Evolutionary conservation across 192 early-diverging fungal genomes (phyloP).

Genomic region (Podila epicladia): DNA sequence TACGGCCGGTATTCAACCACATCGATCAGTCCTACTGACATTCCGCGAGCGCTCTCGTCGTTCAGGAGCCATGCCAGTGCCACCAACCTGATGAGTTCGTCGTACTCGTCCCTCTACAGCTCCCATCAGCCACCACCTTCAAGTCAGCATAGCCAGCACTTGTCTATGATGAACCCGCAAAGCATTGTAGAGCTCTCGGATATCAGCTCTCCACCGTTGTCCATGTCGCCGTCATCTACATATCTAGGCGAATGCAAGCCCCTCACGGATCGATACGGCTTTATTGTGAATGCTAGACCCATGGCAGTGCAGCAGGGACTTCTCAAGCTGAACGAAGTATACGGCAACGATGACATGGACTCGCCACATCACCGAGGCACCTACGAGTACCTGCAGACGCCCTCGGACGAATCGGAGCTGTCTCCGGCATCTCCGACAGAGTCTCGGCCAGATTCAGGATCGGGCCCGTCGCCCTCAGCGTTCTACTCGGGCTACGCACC

Average conservation of each 20-base stretch:
- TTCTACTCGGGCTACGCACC: neutral
- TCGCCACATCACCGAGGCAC: constrained; percentile 4
- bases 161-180: neutral
- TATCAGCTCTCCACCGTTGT: constrained; percentile 18
- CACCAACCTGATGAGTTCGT: constrained; percentile 24
- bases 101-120: constrained; percentile 19
- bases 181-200: constrained; percentile 44
- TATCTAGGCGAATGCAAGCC: constrained; percentile 30
- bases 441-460: neutral
- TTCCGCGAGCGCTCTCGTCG: constrained; percentile 23
- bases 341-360: constrained; percentile 29
- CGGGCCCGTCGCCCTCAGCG: neutral
- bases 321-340: constrained; percentile 30
- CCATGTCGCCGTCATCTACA: constrained; percentile 31
- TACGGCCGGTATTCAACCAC: constrained; percentile 14
- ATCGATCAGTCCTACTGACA: constrained; percentile 16
- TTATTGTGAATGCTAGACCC: constrained; percentile 38
- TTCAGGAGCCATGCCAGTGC: constrained; percentile 20
- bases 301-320: constrained; percentile 48
- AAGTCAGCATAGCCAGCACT: neutral
- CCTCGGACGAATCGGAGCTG: constrained; percentile 11
- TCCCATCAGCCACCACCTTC: constrained; percentile 5
- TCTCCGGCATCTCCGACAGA: neutral
- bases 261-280: constrained; percentile 46
- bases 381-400: constrained; percentile 14